Evolutionary conservation across 768 basidiomycete species (phyloP).

Genomic region (Terana coerulea): DNA sequence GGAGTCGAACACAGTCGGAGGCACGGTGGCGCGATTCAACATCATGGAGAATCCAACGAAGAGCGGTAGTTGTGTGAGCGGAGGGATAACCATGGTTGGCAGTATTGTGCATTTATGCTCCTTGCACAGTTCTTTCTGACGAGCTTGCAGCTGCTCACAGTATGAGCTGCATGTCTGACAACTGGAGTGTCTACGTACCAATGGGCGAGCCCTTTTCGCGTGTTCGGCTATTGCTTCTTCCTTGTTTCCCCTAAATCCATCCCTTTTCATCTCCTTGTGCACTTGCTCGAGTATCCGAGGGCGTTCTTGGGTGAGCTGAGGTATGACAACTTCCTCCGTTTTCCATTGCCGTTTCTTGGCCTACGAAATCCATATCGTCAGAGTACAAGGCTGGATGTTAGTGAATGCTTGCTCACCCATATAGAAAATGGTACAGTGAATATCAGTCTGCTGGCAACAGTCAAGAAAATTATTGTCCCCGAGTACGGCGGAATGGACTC

Average conservation of each 20-base stretch:
- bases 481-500: slow-evolving; percentile 67
- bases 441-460: slow-evolving; percentile 54
- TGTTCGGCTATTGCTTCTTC: slow-evolving; percentile 47
- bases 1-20: slow-evolving; percentile 66
- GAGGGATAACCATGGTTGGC: slow-evolving; percentile 56
- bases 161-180: no score
- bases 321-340: slow-evolving; percentile 58
- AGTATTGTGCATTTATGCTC: slow-evolving; percentile 55
- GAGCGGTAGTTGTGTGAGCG: slow-evolving; percentile 65
- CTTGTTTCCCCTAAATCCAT: slow-evolving; percentile 52
- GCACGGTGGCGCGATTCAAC: slow-evolving; percentile 49
- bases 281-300: slow-evolving; percentile 33
- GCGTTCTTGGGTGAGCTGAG: slow-evolving; percentile 49
- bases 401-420: slow-evolving; percentile 53
- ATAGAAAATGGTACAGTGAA: slow-evolving; percentile 66
- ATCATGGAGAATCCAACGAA: slow-evolving; percentile 65
- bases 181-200: slow-evolving; percentile 44
- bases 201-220: slow-evolving; percentile 40
- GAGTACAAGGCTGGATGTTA: slow-evolving; percentile 16
- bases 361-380: slow-evolving; percentile 36
- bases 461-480: slow-evolving; percentile 68
- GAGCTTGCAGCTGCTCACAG: slow-evolving; percentile 43
- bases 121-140: slow-evolving; percentile 56
- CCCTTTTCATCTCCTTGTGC: slow-evolving; percentile 47
- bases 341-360: slow-evolving; percentile 57